Conservation (phyloP, 345 rosid species). For the Chamaenerion angustifolium region DNA sequence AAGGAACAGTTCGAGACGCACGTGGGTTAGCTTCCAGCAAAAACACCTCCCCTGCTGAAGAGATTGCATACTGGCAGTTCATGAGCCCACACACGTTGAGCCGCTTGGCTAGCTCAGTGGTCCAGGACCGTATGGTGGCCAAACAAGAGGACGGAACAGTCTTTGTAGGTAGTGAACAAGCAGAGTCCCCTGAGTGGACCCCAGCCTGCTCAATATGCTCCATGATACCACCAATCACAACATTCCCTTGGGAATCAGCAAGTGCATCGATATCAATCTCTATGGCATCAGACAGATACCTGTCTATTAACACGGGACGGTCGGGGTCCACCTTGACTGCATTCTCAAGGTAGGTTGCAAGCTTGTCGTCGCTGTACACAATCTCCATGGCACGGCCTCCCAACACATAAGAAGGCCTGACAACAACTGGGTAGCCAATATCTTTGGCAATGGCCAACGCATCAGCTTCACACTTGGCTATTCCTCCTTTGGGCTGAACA, state of each 20-base stretch:
- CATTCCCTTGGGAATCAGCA: constrained; percentile 68
- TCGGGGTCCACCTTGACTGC: constrained; percentile 95
- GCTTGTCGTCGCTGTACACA: constrained; percentile 67
- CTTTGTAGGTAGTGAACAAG: constrained; percentile 85
- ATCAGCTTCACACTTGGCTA: constrained; percentile 82
- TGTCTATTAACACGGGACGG: constrained; percentile 81
- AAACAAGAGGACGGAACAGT: constrained; percentile 59
- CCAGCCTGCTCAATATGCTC: constrained; percentile 99
- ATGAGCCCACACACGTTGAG: constrained; percentile 87
- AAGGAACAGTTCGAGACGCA: constrained; percentile 93
- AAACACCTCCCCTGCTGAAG: constrained; percentile 67
- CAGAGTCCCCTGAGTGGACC: constrained; percentile 96
- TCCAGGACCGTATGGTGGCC: constrained; percentile 69
- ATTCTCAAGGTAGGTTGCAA: constrained; percentile 61
- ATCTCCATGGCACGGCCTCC: constrained; percentile 99
- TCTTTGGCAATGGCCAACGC: constrained; percentile 73
- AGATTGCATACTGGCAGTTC: constrained; percentile 90
- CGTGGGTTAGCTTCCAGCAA: constrained; percentile 97
- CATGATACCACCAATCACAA: constrained; percentile 94
- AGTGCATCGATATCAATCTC: constrained; percentile 88
- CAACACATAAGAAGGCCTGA: constrained; percentile 87
- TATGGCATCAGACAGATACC: constrained; percentile 74
- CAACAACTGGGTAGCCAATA: constrained; percentile 88
- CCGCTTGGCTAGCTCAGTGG: constrained; percentile 59
- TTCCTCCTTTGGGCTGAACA: constrained; percentile 94